These are phyloP conservation scores for Zopfia rhizophila DNA, from an alignment of 2,329 filamentous ascomycete species.

Conservation along the genomic window DNA sequence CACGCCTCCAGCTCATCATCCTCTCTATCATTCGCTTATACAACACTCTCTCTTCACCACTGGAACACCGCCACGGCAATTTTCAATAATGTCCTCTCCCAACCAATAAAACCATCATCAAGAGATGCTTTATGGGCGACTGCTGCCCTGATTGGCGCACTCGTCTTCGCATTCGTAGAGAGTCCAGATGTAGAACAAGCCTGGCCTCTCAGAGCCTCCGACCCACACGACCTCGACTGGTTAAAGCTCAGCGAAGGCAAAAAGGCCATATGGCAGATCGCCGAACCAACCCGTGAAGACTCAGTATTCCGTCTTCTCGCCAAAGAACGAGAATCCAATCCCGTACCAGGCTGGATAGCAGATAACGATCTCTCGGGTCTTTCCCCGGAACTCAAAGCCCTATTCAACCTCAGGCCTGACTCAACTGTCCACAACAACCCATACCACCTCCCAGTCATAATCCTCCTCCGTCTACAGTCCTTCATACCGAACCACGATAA, in stretches of 20 bases:
- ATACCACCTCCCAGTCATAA: slow-evolving; percentile 44
- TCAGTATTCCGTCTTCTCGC: slow-evolving; percentile 58
- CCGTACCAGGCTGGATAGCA: slow-evolving; percentile 24
- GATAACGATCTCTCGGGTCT: slow-evolving; percentile 35
- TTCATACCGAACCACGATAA: slow-evolving; percentile 52
- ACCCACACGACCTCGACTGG: slow-evolving; percentile 65
- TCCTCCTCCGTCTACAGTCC: slow-evolving; percentile 53
- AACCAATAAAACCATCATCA: slow-evolving; percentile 48
- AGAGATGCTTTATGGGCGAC: slow-evolving; percentile 61
- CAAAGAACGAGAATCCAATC: slow-evolving; percentile 27
- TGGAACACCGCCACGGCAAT: slow-evolving; percentile 60
- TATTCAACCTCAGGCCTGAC: slow-evolving; percentile 39
- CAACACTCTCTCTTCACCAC: slow-evolving; percentile 56
- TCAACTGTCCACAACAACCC: slow-evolving; percentile 30
- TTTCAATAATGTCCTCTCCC: slow-evolving; percentile 58
- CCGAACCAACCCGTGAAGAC: slow-evolving; percentile 60
- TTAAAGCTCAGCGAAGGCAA: slow-evolving; percentile 67
- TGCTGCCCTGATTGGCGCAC: slow-evolving; percentile 59
- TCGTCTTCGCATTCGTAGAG: slow-evolving; percentile 59
- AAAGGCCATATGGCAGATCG: slow-evolving; percentile 62
- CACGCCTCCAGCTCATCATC: slow-evolving; percentile 36
- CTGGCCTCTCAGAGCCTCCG: slow-evolving; percentile 65
- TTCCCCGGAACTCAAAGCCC: slow-evolving; percentile 41
- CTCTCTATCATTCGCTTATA: slow-evolving; percentile 37
- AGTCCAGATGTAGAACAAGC: slow-evolving; percentile 55